Evolutionary conservation across 1,284 basidiomycete species (phyloP), one percentile per base, ranked within the genome.

Genomic region (Sporisorium exsertum): DNA sequence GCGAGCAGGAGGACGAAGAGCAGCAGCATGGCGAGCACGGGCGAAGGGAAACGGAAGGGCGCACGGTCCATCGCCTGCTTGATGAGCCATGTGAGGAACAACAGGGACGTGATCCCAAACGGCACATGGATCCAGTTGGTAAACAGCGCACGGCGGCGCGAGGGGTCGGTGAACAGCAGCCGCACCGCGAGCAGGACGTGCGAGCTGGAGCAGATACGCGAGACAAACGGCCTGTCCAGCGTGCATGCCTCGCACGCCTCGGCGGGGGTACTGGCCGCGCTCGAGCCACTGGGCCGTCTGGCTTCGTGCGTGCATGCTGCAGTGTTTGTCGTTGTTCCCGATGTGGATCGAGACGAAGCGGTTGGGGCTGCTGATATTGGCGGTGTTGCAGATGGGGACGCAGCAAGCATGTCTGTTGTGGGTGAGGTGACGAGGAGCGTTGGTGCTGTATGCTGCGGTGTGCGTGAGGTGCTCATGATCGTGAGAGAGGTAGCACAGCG

Each of bases 41-140:
- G 73, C 7, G 63, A 55, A 2, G 81, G 81, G 59, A 82, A 82
- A 16, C 78, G 56, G 43, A 81, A 77, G 1, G 81, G 78, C 0
- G 80, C 73, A 0, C 40, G 18, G 24, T 80, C 68, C 61, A 82
- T 79, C 15, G 56, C 79, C 20, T 75, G 66, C 46, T 81, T 75
- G 53, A 77, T 75, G 32, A 59, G 50, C 72, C 72, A 80, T 2
- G 69, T 64, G 35, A 78, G 55, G 40, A 79, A 52, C 16, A 79
- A 63, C 0, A 74, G 55, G 4, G 64, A 72, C 7, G 72, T 63
- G 58, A 81, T 69, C 40, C 78, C 78, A 26, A 80, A 9, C 1
- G 81, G 81, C 0, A 81, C 73, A 33, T 82, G 81, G 24, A 82
- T 40, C 80, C 80, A 82, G 16, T 77, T 64, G 37, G 72, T 77